Evolutionary conservation across 2,329 filamentous ascomycete genomes (phyloP).

Genomic region (Beauveria bassiana): DNA sequence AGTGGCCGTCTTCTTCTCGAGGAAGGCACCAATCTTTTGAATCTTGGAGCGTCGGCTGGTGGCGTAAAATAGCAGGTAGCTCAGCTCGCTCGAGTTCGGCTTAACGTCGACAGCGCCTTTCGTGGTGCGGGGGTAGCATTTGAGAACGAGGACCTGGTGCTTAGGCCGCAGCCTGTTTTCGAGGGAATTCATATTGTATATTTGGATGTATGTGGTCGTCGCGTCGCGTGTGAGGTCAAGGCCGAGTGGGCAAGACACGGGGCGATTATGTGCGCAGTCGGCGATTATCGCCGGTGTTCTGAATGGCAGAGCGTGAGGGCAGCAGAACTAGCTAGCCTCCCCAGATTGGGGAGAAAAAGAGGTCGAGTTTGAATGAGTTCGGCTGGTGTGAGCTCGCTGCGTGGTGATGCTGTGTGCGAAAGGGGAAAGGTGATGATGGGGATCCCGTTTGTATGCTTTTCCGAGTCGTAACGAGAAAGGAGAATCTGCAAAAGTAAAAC

Average conservation of each 20-base stretch:
- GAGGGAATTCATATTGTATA: conserved; percentile 50
- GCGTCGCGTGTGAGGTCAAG: not conserved
- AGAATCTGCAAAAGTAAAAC: not conserved
- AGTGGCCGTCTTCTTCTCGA: conserved; percentile 86
- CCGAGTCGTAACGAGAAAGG: not conserved
- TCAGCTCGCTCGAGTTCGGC: conserved; percentile 93
- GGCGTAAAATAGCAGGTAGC: conserved; percentile 94
- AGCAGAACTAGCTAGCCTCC: not conserved
- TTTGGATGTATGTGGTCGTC: not conserved
- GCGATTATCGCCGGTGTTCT: not conserved
- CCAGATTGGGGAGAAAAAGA: not conserved
- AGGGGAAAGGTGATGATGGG: not conserved
- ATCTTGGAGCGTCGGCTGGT: conserved; percentile 92
- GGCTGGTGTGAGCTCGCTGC: not conserved
- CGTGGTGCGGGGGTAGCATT: conserved; percentile 89
- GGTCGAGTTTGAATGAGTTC: not conserved
- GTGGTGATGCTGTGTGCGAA: not conserved
- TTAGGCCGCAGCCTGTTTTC: conserved; percentile 74
- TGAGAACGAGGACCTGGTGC: conserved; percentile 91
- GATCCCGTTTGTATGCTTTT: not conserved
- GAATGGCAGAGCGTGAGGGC: not conserved
- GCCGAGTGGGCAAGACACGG: not conserved
- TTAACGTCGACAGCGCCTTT: conserved; percentile 90
- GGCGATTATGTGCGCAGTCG: not conserved
- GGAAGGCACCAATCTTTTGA: conserved; percentile 88